Base-by-base conservation (phyloP, 1,284 basidiomycete genomes). In the Pterula multifida region DNA sequence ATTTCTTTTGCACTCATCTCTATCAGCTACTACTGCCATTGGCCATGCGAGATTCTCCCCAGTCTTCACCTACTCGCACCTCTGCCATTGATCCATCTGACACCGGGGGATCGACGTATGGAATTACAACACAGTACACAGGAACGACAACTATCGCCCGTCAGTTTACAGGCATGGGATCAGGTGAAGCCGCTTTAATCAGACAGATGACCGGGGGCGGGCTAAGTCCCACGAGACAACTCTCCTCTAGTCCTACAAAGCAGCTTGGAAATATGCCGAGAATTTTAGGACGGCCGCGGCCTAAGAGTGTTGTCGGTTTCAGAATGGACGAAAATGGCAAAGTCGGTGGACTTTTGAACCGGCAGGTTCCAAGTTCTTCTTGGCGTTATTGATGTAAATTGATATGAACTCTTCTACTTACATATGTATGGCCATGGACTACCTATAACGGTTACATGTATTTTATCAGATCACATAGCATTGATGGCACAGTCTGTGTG, bases 121-220 rank as follows among this genome's bases (percentile, higher is more conserved):
- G 63, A 17, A 61, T 83, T 24, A 59, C 63, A 3, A 63, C 76
- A 26, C 84, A 86, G 57, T 61, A 67, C 47, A 85, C 81, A 4
- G 82, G 82, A 2, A 78, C 76, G 2, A 85, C 83, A 2, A 85
- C 83, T 2, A 70, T 87, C 51, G 81, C 81, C 0, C 72, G 80
- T 45, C 85, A 88, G 61, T 81, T 86, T 56, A 88, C 84, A 3
- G 84, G 83, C 22, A 55, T 82, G 26, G 67, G 71, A 13, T 61
- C 61, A 19, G 64, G 62, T 13, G 75, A 78, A 53, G 62, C 66
- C n/a, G 66, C 65, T 47, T 56, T 83, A 45, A 57, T 75, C 50
- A 65, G 73, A 54, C 82, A 86, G 57, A 61, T 82, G 53, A 83
- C 83, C 0, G 83, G 85, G 15, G 79, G 79, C 3, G 75, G 79